Evolutionary conservation across 2,329 filamentous ascomycete genomes (phyloP).

Genomic region (Aschersonia sp.): DNA sequence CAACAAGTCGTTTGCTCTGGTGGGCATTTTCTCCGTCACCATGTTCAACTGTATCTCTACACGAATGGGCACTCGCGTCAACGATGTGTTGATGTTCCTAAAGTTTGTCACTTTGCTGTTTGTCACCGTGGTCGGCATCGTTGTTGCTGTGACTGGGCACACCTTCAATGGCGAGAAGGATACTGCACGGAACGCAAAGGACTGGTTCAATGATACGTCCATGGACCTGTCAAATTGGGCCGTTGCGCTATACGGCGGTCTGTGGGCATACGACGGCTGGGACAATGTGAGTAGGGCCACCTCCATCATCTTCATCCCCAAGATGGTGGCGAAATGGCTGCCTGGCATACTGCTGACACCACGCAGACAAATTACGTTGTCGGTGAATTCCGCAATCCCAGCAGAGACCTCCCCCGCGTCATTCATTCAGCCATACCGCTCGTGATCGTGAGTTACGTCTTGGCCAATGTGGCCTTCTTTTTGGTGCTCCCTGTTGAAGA

Average conservation of each 20-base stretch:
- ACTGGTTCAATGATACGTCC: constrained; percentile 82
- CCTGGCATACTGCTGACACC: background rate
- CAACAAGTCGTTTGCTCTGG: constrained; percentile 73
- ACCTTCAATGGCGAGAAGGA: constrained; percentile 64
- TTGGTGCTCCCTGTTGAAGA: constrained; percentile 70
- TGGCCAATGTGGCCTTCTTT: constrained; percentile 90
- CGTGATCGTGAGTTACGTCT: constrained; percentile 77
- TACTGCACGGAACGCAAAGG: constrained; percentile 70
- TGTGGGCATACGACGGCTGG: constrained; percentile 99
- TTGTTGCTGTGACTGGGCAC: constrained; percentile 76
- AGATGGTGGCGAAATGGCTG: background rate
- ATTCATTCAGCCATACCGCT: constrained; percentile 95
- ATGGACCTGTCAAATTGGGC: constrained; percentile 76
- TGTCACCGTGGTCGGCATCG: constrained; percentile 74
- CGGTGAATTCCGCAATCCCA: constrained; percentile 87
- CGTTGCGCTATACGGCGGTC: constrained; percentile 81
- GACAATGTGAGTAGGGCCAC: constrained; percentile 59
- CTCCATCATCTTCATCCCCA: background rate
- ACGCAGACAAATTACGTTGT: constrained; percentile 87
- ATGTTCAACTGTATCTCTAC: constrained; percentile 85
- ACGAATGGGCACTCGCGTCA: constrained; percentile 69
- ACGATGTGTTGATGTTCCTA: constrained; percentile 90
- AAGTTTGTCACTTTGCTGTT: constrained; percentile 85
- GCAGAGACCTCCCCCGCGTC: constrained; percentile 77
- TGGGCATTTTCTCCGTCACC: constrained; percentile 63